Conservation (phyloP, 2,329 filamentous ascomycete genomes). For the Fusarium torulosum region DNA sequence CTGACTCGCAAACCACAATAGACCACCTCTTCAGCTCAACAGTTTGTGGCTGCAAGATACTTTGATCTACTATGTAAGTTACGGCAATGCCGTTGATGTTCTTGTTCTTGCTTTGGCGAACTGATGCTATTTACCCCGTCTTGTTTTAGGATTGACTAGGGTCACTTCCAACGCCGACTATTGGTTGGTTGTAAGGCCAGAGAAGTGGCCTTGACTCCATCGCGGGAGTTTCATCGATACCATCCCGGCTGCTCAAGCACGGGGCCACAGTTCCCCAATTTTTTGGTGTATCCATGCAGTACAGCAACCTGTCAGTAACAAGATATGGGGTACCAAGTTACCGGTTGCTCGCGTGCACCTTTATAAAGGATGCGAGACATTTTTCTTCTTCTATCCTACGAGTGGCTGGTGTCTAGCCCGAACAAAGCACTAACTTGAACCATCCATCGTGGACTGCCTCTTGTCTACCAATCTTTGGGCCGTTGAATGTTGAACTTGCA, state of each 20-base stretch:
- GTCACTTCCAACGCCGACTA: conserved; percentile 8
- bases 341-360: conserved; percentile 25
- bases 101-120: background rate
- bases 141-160: conserved; percentile 46
- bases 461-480: conserved; percentile 12
- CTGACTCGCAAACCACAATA: conserved; percentile 8
- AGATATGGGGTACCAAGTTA: background rate
- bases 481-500: conserved; percentile 6
- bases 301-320: background rate
- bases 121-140: conserved; percentile 24
- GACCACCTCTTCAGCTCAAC: background rate
- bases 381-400: background rate
- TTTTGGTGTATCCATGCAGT: no score
- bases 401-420: conserved; percentile 29
- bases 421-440: background rate
- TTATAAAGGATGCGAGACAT: conserved; percentile 25
- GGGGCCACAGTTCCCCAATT: conserved; percentile 17
- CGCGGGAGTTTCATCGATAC: conserved; percentile 40
- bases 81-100: conserved; percentile 5
- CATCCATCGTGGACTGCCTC: background rate
- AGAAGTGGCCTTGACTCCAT: conserved; percentile 22
- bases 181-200: conserved; percentile 39
- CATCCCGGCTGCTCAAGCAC: conserved; percentile 34
- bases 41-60: conserved; percentile 6
- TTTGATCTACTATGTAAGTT: background rate